phyloP scores from a whole-genome alignment of 2,329 filamentous ascomycete genomes.

The Xylaria sp. region DNA sequence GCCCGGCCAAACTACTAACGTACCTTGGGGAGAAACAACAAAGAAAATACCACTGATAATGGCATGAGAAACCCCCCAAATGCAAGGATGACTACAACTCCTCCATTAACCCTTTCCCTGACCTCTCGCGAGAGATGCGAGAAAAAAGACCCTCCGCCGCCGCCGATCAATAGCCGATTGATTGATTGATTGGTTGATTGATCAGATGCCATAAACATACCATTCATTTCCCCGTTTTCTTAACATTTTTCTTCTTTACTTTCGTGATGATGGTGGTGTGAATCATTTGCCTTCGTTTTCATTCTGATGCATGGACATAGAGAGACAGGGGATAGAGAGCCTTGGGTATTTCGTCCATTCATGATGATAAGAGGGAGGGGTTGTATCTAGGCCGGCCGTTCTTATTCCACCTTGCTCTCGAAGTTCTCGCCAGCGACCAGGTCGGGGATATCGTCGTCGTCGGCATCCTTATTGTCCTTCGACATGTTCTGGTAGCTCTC shows the following conservation, averaged over 20 bases:
- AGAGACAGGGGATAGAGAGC: not conserved
- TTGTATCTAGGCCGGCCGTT: constrained; percentile 27
- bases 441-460: constrained; percentile 94
- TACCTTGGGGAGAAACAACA: constrained; percentile 17
- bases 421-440: constrained; percentile 98
- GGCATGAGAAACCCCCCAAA: constrained; percentile 14
- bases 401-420: constrained; percentile 93
- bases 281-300: constrained; percentile 15
- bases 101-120: constrained; percentile 20
- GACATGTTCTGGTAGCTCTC: constrained; percentile 99
- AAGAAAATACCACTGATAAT: too few relatives aligned
- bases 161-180: too few relatives aligned
- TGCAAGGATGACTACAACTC: constrained; percentile 22
- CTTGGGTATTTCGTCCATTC: constrained; percentile 14
- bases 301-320: constrained; percentile 14
- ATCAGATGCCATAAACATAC: constrained; percentile 18
- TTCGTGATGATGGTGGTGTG: constrained; percentile 3
- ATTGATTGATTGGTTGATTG: too few relatives aligned
- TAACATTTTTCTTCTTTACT: not conserved
- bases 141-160: constrained; percentile 19
- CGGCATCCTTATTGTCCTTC: constrained; percentile 84
- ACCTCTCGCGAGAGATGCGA: constrained; percentile 15
- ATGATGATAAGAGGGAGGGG: constrained; percentile 8
- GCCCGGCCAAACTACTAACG: constrained; percentile 14
- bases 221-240: constrained; percentile 12